These are phyloP conservation scores for Cardiosporidium cionae DNA, from an alignment of 169 alveolate species.

Conservation along the genomic window DNA sequence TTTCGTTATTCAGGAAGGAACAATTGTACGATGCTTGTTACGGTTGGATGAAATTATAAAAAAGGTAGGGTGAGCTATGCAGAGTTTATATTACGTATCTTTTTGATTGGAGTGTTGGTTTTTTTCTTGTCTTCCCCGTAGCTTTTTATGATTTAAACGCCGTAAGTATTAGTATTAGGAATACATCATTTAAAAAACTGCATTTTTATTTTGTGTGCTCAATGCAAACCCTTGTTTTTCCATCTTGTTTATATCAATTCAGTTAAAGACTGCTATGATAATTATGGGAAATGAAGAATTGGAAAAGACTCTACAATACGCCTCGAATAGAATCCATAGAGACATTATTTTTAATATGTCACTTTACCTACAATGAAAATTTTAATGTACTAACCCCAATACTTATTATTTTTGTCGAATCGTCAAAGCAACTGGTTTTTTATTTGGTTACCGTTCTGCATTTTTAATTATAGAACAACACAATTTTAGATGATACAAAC, in stretches of 20 bases:
- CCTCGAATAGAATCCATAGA: conserved; percentile 70
- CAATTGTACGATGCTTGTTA: conserved; percentile 78
- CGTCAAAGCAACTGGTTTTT: too few species aligned
- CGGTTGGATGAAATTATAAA: conserved; percentile 78
- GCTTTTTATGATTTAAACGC: too few species aligned
- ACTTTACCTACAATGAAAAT: conserved; percentile 64
- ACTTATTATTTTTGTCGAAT: too few species aligned
- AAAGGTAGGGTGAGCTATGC: conserved; percentile 7
- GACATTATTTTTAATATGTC: conserved; percentile 89
- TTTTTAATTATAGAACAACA: too few species aligned
- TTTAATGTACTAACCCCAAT: too few species aligned
- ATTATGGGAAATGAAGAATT: conserved; percentile 76
- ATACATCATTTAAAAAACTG: neutral
- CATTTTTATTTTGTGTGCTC: neutral
- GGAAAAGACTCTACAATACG: conserved; percentile 59
- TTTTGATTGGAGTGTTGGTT: neutral
- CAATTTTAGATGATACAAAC: too few species aligned
- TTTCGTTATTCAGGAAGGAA: conserved; percentile 74
- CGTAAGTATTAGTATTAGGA: too few species aligned
- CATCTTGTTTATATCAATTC: conserved; percentile 3
- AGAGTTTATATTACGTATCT: neutral
- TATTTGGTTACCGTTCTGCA: too few species aligned
- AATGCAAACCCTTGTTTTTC: neutral
- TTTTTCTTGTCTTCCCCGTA: too few species aligned
- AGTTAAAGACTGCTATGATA: conserved; percentile 66